Percentiles rank a stretch among this genome's conserved stretches.
Evolutionary conservation across 257 asterid genomes (phyloP).

Genomic region (Fraxinus excelsior): DNA sequence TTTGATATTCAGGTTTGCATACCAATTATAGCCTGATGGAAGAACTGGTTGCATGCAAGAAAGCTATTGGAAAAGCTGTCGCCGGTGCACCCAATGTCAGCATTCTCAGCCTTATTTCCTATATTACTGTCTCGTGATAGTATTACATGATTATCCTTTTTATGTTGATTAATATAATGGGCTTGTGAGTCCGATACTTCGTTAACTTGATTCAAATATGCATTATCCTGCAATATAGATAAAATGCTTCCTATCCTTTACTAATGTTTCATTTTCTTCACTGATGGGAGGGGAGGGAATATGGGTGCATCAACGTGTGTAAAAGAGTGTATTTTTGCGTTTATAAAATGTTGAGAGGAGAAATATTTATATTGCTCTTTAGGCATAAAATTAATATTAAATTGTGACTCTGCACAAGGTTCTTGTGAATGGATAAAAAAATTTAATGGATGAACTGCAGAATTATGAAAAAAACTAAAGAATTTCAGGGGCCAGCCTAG

Average conservation of each 20-base stretch:
- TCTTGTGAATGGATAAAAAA: neutral
- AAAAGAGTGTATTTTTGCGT: too few species aligned
- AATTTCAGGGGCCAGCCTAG: neutral
- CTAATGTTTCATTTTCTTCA: neutral
- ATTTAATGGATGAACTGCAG: neutral
- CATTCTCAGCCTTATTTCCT: slow-evolving; percentile 9
- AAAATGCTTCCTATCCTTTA: neutral
- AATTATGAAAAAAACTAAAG: neutral
- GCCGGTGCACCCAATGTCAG: slow-evolving; percentile 91
- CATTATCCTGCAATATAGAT: neutral
- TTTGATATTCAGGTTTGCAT: slow-evolving; percentile 66
- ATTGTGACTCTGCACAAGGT: neutral
- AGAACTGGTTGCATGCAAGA: slow-evolving; percentile 88
- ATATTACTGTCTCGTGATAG: neutral
- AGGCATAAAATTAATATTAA: neutral
- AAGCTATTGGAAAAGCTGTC: slow-evolving; percentile 69
- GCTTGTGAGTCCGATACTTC: neutral
- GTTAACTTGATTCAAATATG: neutral
- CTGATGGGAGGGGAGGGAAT: neutral
- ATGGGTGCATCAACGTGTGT: neutral
- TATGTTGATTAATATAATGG: neutral
- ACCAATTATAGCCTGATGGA: slow-evolving; percentile 97
- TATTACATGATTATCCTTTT: neutral
- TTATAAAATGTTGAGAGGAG: neutral
- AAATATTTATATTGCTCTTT: neutral